These are phyloP conservation scores for Penstemon newberryi DNA, from an alignment of 257 asterid genomes.

Conservation along the genomic window DNA sequence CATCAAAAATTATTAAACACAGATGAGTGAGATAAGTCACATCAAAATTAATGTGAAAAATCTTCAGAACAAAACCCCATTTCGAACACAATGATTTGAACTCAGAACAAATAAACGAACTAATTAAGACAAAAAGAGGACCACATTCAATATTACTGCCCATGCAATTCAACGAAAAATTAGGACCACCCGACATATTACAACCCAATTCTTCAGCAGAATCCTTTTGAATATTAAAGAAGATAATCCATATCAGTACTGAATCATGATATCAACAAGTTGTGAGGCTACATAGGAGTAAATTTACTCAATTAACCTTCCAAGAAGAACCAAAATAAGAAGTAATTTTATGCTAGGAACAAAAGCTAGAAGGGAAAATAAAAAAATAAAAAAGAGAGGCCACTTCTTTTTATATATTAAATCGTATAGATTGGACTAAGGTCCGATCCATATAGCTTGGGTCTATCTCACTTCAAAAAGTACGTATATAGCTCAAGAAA, in stretches of 20 bases:
- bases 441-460: no score
- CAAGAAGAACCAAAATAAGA: not conserved
- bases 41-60: slow-evolving; percentile 17
- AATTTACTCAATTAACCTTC: slow-evolving; percentile 8
- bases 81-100: slow-evolving; percentile 23
- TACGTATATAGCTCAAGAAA: no score
- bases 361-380: no score
- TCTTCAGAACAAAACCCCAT: not conserved
- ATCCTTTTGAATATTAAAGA: slow-evolving; percentile 17
- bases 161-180: slow-evolving; percentile 10
- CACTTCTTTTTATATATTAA: no score
- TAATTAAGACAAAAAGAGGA: slow-evolving; percentile 33
- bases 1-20: no score
- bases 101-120: slow-evolving; percentile 7
- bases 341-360: no score
- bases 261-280: slow-evolving; percentile 14
- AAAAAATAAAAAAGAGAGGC: no score
- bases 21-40: not conserved
- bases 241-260: not conserved
- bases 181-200: slow-evolving; percentile 42
- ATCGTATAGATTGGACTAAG: no score
- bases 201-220: slow-evolving; percentile 28
- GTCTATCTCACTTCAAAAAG: no score
- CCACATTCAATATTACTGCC: slow-evolving; percentile 33
- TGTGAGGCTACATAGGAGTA: not conserved